phyloP scores from a whole-genome alignment of 345 rosid genomes.

The Eucalyptus lansdowneana region DNA sequence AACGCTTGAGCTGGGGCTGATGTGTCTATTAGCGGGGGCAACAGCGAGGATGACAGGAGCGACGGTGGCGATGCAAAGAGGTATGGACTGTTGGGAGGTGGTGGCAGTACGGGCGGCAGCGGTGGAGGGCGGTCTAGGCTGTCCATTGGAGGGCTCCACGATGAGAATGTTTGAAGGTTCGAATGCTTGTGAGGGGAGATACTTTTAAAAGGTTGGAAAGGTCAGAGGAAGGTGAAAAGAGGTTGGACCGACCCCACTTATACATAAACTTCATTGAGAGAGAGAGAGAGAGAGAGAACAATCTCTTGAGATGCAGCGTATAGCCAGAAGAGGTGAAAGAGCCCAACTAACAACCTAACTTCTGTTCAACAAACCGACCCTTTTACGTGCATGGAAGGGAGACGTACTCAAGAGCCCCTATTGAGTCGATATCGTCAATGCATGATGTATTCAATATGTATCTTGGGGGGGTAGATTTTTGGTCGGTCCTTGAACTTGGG shows the following conservation, averaged over 20 bases:
- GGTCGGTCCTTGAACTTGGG: neutral
- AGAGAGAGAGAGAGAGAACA: neutral
- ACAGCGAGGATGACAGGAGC: neutral
- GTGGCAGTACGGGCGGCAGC: neutral
- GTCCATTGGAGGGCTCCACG: neutral
- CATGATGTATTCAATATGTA: neutral
- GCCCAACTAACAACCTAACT: neutral
- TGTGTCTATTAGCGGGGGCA: neutral
- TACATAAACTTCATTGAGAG: neutral
- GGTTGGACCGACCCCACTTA: slow-evolving; percentile 28
- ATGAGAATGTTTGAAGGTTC: neutral
- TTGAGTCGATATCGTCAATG: neutral
- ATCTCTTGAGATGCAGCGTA: neutral
- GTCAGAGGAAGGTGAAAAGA: slow-evolving; percentile 23
- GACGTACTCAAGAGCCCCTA: neutral
- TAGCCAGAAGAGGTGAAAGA: neutral
- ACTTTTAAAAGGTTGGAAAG: neutral
- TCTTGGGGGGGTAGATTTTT: neutral
- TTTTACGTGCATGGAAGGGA: neutral
- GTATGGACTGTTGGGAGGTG: neutral
- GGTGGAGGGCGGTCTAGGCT: neutral
- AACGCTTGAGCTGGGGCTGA: slow-evolving; percentile 8
- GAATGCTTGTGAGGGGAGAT: neutral
- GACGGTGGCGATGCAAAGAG: neutral
- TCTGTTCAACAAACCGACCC: neutral